phyloP scores from a whole-genome alignment of 306 rosid species.

The Lupinus albus region DNA sequence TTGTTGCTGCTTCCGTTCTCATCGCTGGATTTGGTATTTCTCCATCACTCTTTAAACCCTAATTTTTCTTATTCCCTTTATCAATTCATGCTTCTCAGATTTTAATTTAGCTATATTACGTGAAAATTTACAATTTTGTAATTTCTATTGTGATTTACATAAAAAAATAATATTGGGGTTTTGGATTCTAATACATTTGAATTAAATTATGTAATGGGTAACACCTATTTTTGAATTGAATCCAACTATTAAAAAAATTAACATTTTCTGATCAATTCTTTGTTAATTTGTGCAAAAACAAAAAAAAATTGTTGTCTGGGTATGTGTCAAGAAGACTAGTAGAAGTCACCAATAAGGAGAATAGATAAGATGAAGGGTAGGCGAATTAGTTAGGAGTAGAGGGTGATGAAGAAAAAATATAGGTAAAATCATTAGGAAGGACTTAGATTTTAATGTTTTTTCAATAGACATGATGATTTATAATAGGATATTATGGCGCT shows the following conservation, averaged over 20 bases:
- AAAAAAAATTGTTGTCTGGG: too few relatives aligned
- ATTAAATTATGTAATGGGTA: neutral
- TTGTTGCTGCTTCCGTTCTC: conserved; percentile 80
- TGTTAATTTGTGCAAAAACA: too few relatives aligned
- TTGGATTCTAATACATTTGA: neutral
- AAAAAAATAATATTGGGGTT: neutral
- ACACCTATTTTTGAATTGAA: neutral
- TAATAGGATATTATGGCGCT: too few relatives aligned
- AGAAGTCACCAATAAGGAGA: too few relatives aligned
- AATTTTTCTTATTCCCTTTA: neutral
- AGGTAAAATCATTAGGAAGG: too few relatives aligned
- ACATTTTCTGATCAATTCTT: too few relatives aligned
- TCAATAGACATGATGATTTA: too few relatives aligned
- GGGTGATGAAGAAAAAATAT: too few relatives aligned
- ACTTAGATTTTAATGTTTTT: too few relatives aligned
- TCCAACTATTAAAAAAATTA: neutral
- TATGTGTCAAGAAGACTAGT: too few relatives aligned
- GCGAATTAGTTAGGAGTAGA: too few relatives aligned
- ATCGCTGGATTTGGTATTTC: conserved; percentile 84
- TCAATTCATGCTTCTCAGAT: neutral
- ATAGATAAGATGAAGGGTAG: too few relatives aligned
- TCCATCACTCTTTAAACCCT: conserved; percentile 38
- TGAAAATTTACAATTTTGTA: neutral
- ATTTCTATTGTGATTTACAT: neutral
- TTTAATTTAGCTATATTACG: neutral